Evolutionary conservation across 2,329 filamentous ascomycete genomes (phyloP).

Genomic region (Fusarium denticulatum): DNA sequence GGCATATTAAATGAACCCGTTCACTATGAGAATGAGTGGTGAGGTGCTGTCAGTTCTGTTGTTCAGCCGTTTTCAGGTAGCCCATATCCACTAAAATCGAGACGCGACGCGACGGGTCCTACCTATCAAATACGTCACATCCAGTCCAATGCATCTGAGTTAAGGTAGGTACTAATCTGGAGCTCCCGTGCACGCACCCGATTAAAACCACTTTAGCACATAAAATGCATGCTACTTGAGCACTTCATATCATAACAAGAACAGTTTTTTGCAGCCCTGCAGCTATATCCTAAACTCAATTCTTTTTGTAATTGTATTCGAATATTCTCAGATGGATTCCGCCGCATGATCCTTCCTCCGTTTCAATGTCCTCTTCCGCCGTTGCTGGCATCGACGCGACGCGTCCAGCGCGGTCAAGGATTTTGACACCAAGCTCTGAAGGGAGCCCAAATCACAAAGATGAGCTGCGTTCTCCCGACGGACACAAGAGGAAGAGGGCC

Average conservation of each 20-base stretch:
- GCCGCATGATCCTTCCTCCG: constrained; percentile 26
- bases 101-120: constrained; percentile 14
- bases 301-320: neutral
- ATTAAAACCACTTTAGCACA: constrained; percentile 30
- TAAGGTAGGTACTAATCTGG: neutral
- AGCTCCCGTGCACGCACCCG: constrained; percentile 9
- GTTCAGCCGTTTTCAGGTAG: neutral
- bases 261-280: constrained; percentile 13
- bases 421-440: constrained; percentile 54
- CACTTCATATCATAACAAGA: constrained; percentile 19
- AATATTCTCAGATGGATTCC: constrained; percentile 24
- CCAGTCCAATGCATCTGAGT: neutral
- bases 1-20: neutral
- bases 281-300: constrained; percentile 11
- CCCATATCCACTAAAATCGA: constrained; percentile 3
- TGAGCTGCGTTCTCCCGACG: constrained; percentile 43
- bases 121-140: constrained; percentile 25
- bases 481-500: constrained; percentile 50
- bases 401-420: constrained; percentile 55
- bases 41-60: neutral
- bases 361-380: constrained; percentile 49
- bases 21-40: neutral
- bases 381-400: constrained; percentile 58
- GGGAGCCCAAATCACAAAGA: constrained; percentile 51
- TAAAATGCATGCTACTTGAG: constrained; percentile 4